Evolutionary conservation across 257 asterid genomes (phyloP), one percentile per base, ranked within the genome.

Genomic region (Lycium ferocissimum): DNA sequence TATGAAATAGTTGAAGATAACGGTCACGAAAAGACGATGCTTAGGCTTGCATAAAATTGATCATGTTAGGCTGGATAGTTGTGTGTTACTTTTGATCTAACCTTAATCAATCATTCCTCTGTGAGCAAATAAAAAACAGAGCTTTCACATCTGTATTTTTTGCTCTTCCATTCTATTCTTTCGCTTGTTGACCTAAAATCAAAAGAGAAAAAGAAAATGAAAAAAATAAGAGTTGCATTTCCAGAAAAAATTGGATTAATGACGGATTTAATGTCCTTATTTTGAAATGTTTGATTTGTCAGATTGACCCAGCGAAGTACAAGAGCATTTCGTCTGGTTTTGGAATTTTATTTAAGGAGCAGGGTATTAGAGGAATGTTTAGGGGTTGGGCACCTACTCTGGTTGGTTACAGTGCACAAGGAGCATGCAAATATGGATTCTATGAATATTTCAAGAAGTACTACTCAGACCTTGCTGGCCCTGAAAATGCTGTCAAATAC

Each of bases 371-470:
- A 86, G 99, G 99, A 49, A 88, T 95, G 84, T 94, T 92, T 73
- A 88, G 82, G 86, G 99, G 99, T 1, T 95, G 99, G 99, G 93
- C 80, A 0, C 99, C 99, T 1, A 95, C 99, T 3, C 88, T 95
- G 82, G 73, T 95, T 4, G 99, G 99, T 26, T 95, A 95, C 83
- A 94, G 97, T 12, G 99, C 92, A 33, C 98, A 94, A 63, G 99
- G 99, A 14, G 98, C 98, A 3, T 91, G 90, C 83, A 95, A 95
- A 69, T 92, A 61, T 8, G 99, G 99, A 13, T 92, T 95, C 67
- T 95, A 95, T 35, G 98, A 95, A 53, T 87, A 72, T 82, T 94
- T 92, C 92, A 94, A 95, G 92, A 95, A 95, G 85, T 89, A 91
- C 85, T 95, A 93, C 63, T 89, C 98, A 7, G 98, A 94, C 83